Percentiles rank a stretch among this genome's conserved stretches.
Conservation (phyloP, 1,284 basidiomycete species). For the Irpex lacteus region DNA sequence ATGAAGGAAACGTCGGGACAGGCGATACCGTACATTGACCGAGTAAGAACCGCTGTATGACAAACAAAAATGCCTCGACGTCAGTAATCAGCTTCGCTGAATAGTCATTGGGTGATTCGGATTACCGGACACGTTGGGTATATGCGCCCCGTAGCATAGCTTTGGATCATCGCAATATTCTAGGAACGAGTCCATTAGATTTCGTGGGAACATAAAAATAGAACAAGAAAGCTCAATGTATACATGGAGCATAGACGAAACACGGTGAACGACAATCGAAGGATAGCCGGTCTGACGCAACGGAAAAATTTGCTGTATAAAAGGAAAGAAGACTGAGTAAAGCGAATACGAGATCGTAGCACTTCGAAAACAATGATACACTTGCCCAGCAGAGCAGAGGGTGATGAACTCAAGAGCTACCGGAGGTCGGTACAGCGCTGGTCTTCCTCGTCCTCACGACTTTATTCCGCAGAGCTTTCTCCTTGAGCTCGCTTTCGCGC, state of each 20-base stretch:
- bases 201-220: constrained; percentile 1
- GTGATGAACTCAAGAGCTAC: constrained; percentile 1
- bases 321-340: constrained; percentile 4
- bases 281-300: background rate
- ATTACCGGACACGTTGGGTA: background rate
- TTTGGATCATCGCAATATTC: background rate
- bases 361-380: background rate
- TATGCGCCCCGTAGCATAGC: background rate
- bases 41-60: constrained; percentile 10
- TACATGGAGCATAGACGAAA: constrained; percentile 5
- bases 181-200: constrained; percentile 9
- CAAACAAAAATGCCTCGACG: background rate
- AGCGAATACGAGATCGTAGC: background rate
- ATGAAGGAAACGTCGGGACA: constrained; percentile 6
- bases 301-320: background rate
- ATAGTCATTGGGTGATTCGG: background rate
- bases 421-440: background rate
- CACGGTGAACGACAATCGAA: background rate
- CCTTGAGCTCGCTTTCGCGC: constrained; percentile 73
- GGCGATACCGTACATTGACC: constrained; percentile 12
- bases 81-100: background rate
- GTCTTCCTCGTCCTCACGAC: constrained; percentile 67
- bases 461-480: constrained; percentile 76
- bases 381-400: constrained; percentile 8
- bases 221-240: constrained; percentile 7